phyloP scores from a whole-genome alignment of 2,329 filamentous ascomycete genomes.

The Davidsoniella australis region DNA sequence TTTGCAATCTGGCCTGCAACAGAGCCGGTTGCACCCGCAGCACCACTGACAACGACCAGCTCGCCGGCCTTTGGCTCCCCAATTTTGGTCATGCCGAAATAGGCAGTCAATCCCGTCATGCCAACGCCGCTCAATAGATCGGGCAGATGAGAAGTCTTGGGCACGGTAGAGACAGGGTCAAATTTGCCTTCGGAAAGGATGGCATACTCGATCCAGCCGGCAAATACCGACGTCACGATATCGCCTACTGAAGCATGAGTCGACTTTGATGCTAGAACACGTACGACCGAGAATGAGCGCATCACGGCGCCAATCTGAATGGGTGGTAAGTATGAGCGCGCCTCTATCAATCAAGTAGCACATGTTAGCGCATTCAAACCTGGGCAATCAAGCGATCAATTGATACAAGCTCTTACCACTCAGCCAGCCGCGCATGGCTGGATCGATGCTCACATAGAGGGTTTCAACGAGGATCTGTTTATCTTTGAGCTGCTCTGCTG shows the following conservation, averaged over 20 bases:
- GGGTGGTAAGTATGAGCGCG: conserved; percentile 46
- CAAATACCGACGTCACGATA: conserved; percentile 31
- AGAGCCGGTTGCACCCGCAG: conserved; percentile 61
- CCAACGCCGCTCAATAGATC: conserved; percentile 48
- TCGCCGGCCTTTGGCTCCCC: conserved; percentile 52
- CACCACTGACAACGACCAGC: conserved; percentile 60
- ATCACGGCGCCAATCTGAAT: conserved; percentile 52
- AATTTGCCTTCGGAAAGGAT: conserved; percentile 37
- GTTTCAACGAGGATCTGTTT: conserved; percentile 44
- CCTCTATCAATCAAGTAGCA: conserved; percentile 19
- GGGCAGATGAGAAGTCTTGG: conserved; percentile 27
- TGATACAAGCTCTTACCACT: conserved; percentile 28
- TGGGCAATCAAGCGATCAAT: not conserved
- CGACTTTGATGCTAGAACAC: conserved; percentile 44
- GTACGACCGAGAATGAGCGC: conserved; percentile 44
- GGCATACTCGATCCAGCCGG: conserved; percentile 52
- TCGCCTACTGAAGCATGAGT: conserved; percentile 37
- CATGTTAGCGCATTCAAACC: not conserved
- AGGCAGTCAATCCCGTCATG: conserved; percentile 56
- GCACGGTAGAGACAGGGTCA: conserved; percentile 24
- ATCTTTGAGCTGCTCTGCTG: conserved; percentile 37
- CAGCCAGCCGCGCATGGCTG: conserved; percentile 61
- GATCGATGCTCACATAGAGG: conserved; percentile 53
- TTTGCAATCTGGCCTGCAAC: conserved; percentile 67
- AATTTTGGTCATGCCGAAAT: conserved; percentile 55